Percentiles rank a stretch among this genome's conserved stretches.
Evolutionary conservation across 2,329 filamentous ascomycete species (phyloP).

Genomic region (Gliomastix tumulicola): DNA sequence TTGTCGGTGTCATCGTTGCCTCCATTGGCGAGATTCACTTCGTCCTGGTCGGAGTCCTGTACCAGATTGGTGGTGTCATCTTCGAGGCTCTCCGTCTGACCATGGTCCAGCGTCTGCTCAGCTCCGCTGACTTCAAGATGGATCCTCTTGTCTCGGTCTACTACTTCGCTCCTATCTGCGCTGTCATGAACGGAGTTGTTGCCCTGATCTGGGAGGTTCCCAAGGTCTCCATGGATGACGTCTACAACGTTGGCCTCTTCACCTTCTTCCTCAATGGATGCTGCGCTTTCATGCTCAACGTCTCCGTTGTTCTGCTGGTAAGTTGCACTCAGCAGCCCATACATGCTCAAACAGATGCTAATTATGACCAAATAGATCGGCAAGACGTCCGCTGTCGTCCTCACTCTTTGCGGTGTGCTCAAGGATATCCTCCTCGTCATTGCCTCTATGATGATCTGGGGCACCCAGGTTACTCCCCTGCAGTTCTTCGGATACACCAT

Average conservation of each 20-base stretch:
- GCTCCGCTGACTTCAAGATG: conserved; percentile 85
- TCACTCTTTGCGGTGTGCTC: conserved; percentile 80
- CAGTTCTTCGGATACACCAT: conserved; percentile 83
- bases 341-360: conserved; percentile 12
- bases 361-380: conserved; percentile 59
- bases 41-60: conserved; percentile 70
- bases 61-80: conserved; percentile 69
- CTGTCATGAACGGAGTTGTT: conserved; percentile 70
- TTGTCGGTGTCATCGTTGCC: conserved; percentile 88
- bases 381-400: conserved; percentile 78
- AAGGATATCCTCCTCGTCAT: conserved; percentile 81
- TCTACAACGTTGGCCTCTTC: conserved; percentile 66
- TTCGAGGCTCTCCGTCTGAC: conserved; percentile 80
- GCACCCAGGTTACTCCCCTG: conserved; percentile 63
- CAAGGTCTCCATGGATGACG: conserved; percentile 58
- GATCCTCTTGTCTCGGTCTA: conserved; percentile 82
- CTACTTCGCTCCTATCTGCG: conserved; percentile 83
- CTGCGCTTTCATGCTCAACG: conserved; percentile 75
- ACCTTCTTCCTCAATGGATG: conserved; percentile 70
- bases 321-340: too few relatives aligned
- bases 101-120: conserved; percentile 78
- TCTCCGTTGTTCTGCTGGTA: conserved; percentile 82
- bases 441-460: conserved; percentile 77
- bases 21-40: conserved; percentile 96
- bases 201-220: conserved; percentile 70